A percentile compares a stretch with the other conserved stretches of the same genome.
Evolutionary conservation across 2,329 filamentous ascomycete species (phyloP).

Genomic region (Penicillium paneum): DNA sequence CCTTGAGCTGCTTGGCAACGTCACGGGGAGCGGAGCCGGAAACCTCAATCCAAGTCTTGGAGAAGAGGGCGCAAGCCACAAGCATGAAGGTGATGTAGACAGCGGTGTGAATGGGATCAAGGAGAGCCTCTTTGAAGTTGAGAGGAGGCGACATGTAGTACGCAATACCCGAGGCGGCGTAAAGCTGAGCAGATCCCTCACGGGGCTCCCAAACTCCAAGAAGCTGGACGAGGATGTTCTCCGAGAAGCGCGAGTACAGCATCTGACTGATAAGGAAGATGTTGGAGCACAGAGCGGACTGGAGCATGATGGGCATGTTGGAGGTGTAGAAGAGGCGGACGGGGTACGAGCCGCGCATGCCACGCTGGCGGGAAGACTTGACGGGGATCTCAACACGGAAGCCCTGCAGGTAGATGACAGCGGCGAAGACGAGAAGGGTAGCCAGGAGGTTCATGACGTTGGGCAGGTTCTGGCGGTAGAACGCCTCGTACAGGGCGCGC

Average conservation of each 20-base stretch:
- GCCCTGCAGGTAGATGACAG: slow-evolving; percentile 98
- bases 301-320: slow-evolving; percentile 99
- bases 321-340: slow-evolving; percentile 99
- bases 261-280: slow-evolving; percentile 99
- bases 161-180: slow-evolving; percentile 85
- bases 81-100: slow-evolving; percentile 98
- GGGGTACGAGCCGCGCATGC: slow-evolving; percentile 96
- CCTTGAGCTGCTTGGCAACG: slow-evolving; percentile 99
- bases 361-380: slow-evolving; percentile 98
- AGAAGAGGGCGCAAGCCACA: slow-evolving; percentile 94
- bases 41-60: slow-evolving; percentile 99
- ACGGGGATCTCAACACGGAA: slow-evolving; percentile 99
- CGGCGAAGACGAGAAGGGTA: slow-evolving; percentile 88
- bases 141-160: slow-evolving; percentile 99
- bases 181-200: slow-evolving; percentile 90
- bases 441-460: slow-evolving; percentile 99
- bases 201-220: slow-evolving; percentile 98
- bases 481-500: slow-evolving; percentile 94
- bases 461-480: slow-evolving; percentile 98
- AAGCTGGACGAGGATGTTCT: slow-evolving; percentile 96
- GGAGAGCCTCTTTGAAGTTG: slow-evolving; percentile 93
- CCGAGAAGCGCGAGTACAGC: slow-evolving; percentile 97
- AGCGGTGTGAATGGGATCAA: slow-evolving; percentile 94
- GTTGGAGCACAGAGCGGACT: slow-evolving; percentile 97
- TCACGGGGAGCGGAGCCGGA: slow-evolving; percentile 96